Evolutionary conservation across 2,329 filamentous ascomycete species (phyloP).

Genomic region (Cryphonectria parasitica): DNA sequence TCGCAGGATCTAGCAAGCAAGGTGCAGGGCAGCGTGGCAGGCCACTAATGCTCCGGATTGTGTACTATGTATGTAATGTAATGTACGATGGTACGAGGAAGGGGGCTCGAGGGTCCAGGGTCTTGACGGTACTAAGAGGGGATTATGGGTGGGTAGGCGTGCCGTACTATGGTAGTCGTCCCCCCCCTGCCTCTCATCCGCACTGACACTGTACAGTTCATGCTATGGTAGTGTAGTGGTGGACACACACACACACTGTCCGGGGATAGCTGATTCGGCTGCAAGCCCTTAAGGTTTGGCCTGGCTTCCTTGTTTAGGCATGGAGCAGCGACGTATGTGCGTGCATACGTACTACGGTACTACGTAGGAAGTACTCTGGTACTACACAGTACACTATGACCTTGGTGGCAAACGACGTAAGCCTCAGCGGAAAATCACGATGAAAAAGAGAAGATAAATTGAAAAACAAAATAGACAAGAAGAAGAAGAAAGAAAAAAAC

Average conservation of each 20-base stretch:
- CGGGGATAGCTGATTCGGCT: background rate
- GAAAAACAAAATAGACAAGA: too few species aligned
- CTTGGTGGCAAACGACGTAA: background rate
- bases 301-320: background rate
- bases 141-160: background rate
- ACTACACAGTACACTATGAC: background rate
- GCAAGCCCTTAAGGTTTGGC: background rate
- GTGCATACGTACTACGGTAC: background rate
- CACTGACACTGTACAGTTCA: too few species aligned
- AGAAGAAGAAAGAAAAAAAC: background rate
- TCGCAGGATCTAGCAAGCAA: background rate
- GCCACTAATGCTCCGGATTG: background rate
- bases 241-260: background rate
- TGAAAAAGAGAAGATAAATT: background rate
- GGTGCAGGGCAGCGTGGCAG: too few species aligned
- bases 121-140: background rate
- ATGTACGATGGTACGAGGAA: background rate
- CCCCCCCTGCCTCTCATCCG: too few species aligned
- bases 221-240: too few species aligned
- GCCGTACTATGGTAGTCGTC: background rate
- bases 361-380: background rate
- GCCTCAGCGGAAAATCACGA: background rate
- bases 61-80: background rate
- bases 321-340: background rate
- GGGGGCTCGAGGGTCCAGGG: background rate